Evolutionary conservation across 192 early-diverging fungal species (phyloP).

Genomic region (Lobosporangium transversale): DNA sequence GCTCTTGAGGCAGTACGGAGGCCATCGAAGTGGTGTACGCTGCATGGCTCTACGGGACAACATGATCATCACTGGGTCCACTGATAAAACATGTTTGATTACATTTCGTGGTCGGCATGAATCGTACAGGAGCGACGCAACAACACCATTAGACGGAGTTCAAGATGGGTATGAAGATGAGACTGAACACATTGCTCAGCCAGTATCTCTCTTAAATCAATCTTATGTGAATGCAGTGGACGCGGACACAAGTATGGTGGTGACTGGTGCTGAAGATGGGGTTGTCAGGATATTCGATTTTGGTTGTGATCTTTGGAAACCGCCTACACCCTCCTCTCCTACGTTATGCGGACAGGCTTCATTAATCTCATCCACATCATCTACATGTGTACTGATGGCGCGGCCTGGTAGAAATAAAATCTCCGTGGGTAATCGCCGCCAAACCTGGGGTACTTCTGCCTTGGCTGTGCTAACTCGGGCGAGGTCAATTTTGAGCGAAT

Average conservation of each 20-base stretch:
- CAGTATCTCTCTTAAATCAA: conserved; percentile 22
- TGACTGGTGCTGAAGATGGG: conserved; percentile 38
- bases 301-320: conserved; percentile 36
- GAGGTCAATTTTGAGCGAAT: not conserved
- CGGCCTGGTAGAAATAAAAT: conserved; percentile 24
- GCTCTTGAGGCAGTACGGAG: conserved; percentile 40
- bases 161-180: too few species aligned
- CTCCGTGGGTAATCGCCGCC: conserved; percentile 43
- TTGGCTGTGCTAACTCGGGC: conserved; percentile 32
- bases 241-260: conserved; percentile 32
- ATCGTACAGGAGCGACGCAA: too few species aligned
- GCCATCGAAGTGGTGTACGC: conserved; percentile 23
- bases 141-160: too few species aligned
- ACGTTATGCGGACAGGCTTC: conserved; percentile 47
- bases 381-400: conserved; percentile 47
- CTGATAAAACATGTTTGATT: conserved; percentile 34
- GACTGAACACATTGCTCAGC: conserved; percentile 8
- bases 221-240: conserved; percentile 26
- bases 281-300: conserved; percentile 43
- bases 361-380: conserved; percentile 17
- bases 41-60: conserved; percentile 35
- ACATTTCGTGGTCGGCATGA: conserved; percentile 34
- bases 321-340: conserved; percentile 33
- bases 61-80: conserved; percentile 43
- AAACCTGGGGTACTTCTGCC: conserved; percentile 41